These are phyloP conservation scores for Lophiotrema nucula DNA, from an alignment of 495 filamentous ascomycete genomes.

Conservation along the genomic window DNA sequence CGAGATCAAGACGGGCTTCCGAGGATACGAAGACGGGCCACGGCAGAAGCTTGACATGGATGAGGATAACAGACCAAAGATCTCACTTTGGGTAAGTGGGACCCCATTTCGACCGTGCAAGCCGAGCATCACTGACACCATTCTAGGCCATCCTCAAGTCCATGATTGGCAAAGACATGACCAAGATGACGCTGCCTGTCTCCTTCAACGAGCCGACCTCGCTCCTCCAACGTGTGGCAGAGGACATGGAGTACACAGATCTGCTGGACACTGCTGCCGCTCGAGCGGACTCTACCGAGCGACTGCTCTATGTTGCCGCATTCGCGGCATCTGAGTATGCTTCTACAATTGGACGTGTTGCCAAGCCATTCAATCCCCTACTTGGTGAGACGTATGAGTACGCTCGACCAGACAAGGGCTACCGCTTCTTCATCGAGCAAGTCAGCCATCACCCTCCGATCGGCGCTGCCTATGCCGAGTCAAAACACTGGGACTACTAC, in stretches of 20 bases:
- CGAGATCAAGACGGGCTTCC: slow-evolving; percentile 74
- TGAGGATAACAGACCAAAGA: slow-evolving; percentile 86
- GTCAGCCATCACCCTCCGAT: slow-evolving; percentile 97
- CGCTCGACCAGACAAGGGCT: slow-evolving; percentile 88
- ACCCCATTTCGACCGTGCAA: neutral
- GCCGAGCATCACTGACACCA: slow-evolving; percentile 39
- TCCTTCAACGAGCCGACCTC: slow-evolving; percentile 99
- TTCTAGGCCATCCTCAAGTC: slow-evolving; percentile 91
- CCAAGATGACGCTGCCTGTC: slow-evolving; percentile 97
- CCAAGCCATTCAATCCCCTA: slow-evolving; percentile 96
- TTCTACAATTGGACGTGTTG: slow-evolving; percentile 92
- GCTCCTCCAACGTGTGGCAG: slow-evolving; percentile 88
- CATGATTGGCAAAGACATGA: slow-evolving; percentile 99
- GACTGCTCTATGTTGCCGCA: slow-evolving; percentile 92
- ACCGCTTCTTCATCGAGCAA: slow-evolving; percentile 97
- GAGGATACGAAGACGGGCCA: slow-evolving; percentile 85
- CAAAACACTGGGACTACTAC: slow-evolving; percentile 94
- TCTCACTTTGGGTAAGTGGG: slow-evolving; percentile 84
- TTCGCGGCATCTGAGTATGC: slow-evolving; percentile 96
- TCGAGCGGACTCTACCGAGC: slow-evolving; percentile 80
- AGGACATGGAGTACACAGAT: slow-evolving; percentile 97
- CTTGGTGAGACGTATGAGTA: slow-evolving; percentile 98
- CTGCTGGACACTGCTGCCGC: slow-evolving; percentile 88
- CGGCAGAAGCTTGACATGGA: slow-evolving; percentile 81
- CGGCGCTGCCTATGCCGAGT: slow-evolving; percentile 90